phyloP scores from a whole-genome alignment of 2,329 filamentous ascomycete species.

The Hypoxylon sp. region DNA sequence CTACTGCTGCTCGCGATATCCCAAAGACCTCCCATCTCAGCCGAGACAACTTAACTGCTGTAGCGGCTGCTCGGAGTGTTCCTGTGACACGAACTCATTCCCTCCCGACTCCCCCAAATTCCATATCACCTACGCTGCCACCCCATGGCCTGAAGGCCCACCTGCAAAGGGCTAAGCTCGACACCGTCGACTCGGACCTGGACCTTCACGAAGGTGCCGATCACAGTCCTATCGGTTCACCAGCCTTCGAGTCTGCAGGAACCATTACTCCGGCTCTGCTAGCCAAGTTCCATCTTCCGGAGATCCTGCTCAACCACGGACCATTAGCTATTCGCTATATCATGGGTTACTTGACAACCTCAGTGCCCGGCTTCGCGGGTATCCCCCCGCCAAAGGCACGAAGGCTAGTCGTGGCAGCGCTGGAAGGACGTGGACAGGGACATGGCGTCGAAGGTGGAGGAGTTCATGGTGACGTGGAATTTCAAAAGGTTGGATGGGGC shows the following conservation, averaged over 20 bases:
- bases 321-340: slow-evolving; percentile 95
- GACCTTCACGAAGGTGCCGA: slow-evolving; percentile 80
- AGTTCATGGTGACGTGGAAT: slow-evolving; percentile 78
- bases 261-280: slow-evolving; percentile 88
- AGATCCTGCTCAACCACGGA: slow-evolving; percentile 89
- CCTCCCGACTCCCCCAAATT: slow-evolving; percentile 93
- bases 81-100: slow-evolving; percentile 72
- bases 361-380: slow-evolving; percentile 90
- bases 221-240: slow-evolving; percentile 59
- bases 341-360: slow-evolving; percentile 93
- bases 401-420: slow-evolving; percentile 88
- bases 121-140: slow-evolving; percentile 88
- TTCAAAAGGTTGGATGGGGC: slow-evolving; percentile 97
- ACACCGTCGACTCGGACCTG: slow-evolving; percentile 84
- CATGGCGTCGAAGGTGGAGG: slow-evolving; percentile 70
- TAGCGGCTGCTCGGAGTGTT: slow-evolving; percentile 73
- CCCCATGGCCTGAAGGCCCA: slow-evolving; percentile 83
- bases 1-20: slow-evolving; percentile 76
- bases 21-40: slow-evolving; percentile 65
- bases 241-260: slow-evolving; percentile 76
- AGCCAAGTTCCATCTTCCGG: slow-evolving; percentile 89
- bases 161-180: slow-evolving; percentile 69
- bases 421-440: slow-evolving; percentile 78
- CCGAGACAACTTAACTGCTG: slow-evolving; percentile 80
- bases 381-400: slow-evolving; percentile 92